phyloP scores from a whole-genome alignment of 306 rosid genomes.

The Vigna angularis region DNA sequence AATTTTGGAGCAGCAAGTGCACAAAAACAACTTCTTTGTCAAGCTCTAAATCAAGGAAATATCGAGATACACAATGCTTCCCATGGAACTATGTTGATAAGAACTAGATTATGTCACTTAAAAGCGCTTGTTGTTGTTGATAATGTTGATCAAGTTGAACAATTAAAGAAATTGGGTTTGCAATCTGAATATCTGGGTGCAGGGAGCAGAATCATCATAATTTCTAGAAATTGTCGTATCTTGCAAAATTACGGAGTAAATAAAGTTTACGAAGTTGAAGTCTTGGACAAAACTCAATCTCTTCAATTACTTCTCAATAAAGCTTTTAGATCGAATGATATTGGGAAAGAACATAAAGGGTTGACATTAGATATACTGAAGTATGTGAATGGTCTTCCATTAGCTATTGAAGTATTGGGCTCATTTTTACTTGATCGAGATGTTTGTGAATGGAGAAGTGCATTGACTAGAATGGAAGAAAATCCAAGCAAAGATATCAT shows the following conservation, averaged over 20 bases:
- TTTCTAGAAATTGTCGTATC: not conserved
- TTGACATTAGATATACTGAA: not conserved
- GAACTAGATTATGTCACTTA: not conserved
- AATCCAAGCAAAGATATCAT: not conserved
- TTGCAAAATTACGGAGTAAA: not conserved
- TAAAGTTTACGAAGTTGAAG: not conserved
- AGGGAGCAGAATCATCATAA: not conserved
- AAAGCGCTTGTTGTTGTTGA: not conserved
- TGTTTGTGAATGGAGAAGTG: not conserved
- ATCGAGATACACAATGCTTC: not conserved
- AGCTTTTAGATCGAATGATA: not conserved
- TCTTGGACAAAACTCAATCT: not conserved
- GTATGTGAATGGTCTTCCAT: conserved; percentile 31
- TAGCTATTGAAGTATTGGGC: conserved; percentile 34
- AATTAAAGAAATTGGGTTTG: not conserved
- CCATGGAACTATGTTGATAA: not conserved
- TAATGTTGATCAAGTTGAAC: not conserved
- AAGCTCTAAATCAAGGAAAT: not conserved
- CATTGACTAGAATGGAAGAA: not conserved
- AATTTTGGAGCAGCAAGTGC: not conserved
- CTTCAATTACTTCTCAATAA: not conserved
- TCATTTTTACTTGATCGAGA: not conserved
- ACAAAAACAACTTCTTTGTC: not conserved
- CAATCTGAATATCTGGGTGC: not conserved
- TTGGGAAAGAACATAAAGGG: not conserved